Percentiles rank a stretch among this genome's conserved stretches.
Evolutionary conservation across 495 filamentous ascomycete species (phyloP).

Genomic region (Penicillium cinerascens): DNA sequence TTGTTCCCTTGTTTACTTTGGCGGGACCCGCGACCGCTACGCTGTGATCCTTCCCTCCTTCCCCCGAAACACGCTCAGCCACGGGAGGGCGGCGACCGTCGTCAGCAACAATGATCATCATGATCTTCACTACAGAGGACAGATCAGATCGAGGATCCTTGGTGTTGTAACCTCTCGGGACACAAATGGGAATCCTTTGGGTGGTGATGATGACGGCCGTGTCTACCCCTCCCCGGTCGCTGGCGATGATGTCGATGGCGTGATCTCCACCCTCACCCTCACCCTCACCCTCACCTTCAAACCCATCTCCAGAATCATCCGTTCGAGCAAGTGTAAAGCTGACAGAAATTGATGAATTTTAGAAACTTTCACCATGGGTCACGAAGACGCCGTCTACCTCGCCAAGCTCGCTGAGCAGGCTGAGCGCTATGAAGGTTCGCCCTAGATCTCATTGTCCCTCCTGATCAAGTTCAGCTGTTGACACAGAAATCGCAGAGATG

Average conservation of each 20-base stretch:
- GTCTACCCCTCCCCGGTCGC: constrained; percentile 29
- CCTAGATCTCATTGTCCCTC: neutral
- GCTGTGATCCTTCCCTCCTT: constrained; percentile 10
- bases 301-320: neutral
- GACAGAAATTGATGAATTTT: constrained; percentile 8
- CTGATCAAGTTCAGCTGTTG: constrained; percentile 9
- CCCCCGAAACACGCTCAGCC: constrained; percentile 13
- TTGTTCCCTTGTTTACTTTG: constrained; percentile 22
- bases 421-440: constrained; percentile 98
- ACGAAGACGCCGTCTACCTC: constrained; percentile 99
- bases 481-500: constrained; percentile 69
- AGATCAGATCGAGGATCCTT: neutral
- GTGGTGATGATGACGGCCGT: neutral
- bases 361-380: constrained; percentile 75
- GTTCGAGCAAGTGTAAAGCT: constrained; percentile 1
- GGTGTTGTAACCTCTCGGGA: neutral
- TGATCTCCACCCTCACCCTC: constrained; percentile 14
- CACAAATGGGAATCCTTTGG: neutral
- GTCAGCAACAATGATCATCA: constrained; percentile 18
- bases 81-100: constrained; percentile 2
- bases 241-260: constrained; percentile 28
- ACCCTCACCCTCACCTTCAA: constrained; percentile 6
- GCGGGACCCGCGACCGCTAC: constrained; percentile 27
- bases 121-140: constrained; percentile 4
- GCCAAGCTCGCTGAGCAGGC: constrained; percentile 99